These are phyloP conservation scores for Ascochyta koolunga DNA, from an alignment of 2,329 filamentous ascomycete species.

Conservation along the genomic window DNA sequence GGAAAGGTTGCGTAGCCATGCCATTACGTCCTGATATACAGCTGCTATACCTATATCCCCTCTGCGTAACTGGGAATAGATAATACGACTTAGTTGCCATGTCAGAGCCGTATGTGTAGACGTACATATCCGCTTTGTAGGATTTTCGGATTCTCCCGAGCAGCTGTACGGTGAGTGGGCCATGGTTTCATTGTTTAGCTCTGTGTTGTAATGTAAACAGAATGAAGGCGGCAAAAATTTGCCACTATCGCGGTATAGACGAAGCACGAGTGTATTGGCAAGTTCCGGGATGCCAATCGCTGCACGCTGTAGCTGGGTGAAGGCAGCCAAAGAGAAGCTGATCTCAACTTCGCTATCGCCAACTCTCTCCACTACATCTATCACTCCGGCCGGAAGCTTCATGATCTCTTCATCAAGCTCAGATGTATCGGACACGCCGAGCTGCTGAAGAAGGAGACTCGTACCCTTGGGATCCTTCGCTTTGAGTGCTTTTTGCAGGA, in stretches of 20 bases:
- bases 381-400: slow-evolving; percentile 27
- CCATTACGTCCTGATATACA: slow-evolving; percentile 21
- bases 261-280: slow-evolving; percentile 33
- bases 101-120: slow-evolving; percentile 23
- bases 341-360: slow-evolving; percentile 36
- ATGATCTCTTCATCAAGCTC: slow-evolving; percentile 38
- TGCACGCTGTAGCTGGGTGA: slow-evolving; percentile 32
- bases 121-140: slow-evolving; percentile 27
- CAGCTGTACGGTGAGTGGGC: slow-evolving; percentile 31
- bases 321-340: slow-evolving; percentile 30
- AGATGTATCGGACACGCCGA: slow-evolving; percentile 31
- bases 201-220: slow-evolving; percentile 38
- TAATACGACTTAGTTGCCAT: slow-evolving; percentile 34
- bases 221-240: slow-evolving; percentile 24
- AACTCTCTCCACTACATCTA: slow-evolving; percentile 33
- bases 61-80: slow-evolving; percentile 23
- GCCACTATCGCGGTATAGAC: slow-evolving; percentile 23
- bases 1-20: not conserved
- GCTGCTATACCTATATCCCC: slow-evolving; percentile 15
- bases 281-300: slow-evolving; percentile 31
- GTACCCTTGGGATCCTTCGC: slow-evolving; percentile 36
- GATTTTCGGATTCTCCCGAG: slow-evolving; percentile 14
- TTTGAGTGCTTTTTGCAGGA: slow-evolving; percentile 31
- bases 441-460: slow-evolving; percentile 26
- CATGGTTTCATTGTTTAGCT: slow-evolving; percentile 16